Conservation (phyloP, 1,139 yeast genomes). For the Kurtzmaniella quercitrusa region DNA sequence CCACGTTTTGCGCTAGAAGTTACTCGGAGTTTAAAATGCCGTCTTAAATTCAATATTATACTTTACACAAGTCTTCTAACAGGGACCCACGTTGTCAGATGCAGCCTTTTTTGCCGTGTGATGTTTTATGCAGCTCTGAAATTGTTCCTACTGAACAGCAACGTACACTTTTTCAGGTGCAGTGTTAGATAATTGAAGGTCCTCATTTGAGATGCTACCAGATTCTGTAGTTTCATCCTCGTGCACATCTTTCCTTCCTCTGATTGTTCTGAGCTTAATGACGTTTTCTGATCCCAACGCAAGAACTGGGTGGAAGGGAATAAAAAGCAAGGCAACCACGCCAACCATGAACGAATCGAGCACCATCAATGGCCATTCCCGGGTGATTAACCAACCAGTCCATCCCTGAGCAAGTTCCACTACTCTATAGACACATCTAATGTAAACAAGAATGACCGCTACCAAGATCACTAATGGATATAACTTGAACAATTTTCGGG, state of each 20-base stretch:
- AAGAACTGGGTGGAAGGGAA: slow-evolving; percentile 63
- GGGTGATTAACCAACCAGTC: slow-evolving; percentile 60
- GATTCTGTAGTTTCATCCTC: background rate
- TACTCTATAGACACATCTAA: slow-evolving; percentile 78
- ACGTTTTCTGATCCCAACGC: slow-evolving; percentile 43
- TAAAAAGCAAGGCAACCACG: slow-evolving; percentile 37
- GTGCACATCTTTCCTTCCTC: slow-evolving; percentile 24
- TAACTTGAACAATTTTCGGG: slow-evolving; percentile 33
- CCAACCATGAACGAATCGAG: slow-evolving; percentile 75
- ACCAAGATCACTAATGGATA: slow-evolving; percentile 50
- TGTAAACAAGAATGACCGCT: slow-evolving; percentile 56
- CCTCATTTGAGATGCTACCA: background rate
- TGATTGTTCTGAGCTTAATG: slow-evolving; percentile 33
- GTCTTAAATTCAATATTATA: background rate
- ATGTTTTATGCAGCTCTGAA: too few species aligned
- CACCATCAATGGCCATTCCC: slow-evolving; percentile 70
- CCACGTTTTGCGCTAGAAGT: background rate
- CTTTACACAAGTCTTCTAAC: background rate
- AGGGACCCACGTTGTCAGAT: background rate
- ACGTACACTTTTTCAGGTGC: background rate
- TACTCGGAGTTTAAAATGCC: background rate
- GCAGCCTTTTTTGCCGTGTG: background rate
- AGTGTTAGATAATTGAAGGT: background rate
- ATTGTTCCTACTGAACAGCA: too few species aligned
- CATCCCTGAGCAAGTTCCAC: slow-evolving; percentile 80